These are phyloP conservation scores for Pseudogymnoascus sp. DNA, from an alignment of 2,329 filamentous ascomycete species.

Conservation along the genomic window DNA sequence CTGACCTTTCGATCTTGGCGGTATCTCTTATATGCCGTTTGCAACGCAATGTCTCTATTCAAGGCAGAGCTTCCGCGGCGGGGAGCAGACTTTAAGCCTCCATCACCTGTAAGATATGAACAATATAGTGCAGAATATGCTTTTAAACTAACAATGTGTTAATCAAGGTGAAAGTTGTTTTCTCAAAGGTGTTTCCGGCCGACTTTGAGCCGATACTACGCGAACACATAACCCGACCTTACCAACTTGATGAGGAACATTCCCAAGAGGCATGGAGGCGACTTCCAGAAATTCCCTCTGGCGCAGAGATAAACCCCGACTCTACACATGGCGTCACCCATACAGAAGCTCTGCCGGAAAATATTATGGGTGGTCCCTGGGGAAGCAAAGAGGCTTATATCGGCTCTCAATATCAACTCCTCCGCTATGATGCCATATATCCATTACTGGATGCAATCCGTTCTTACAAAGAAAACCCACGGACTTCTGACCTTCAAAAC, in stretches of 20 bases:
- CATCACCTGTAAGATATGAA: neutral
- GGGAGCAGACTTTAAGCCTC: neutral
- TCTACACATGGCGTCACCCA: slow-evolving; percentile 1
- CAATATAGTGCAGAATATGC: neutral
- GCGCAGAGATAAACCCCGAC: slow-evolving; percentile 41
- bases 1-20: neutral
- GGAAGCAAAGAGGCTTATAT: slow-evolving; percentile 57
- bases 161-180: neutral
- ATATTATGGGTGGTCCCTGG: slow-evolving; percentile 50
- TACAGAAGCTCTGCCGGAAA: slow-evolving; percentile 34
- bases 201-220: slow-evolving; percentile 6
- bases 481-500: slow-evolving; percentile 46
- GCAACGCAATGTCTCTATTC: neutral
- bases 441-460: slow-evolving; percentile 59
- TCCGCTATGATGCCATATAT: slow-evolving; percentile 65
- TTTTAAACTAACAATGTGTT: neutral
- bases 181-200: neutral
- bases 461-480: slow-evolving; percentile 42
- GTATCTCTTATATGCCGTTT: neutral
- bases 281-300: slow-evolving; percentile 46
- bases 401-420: slow-evolving; percentile 62
- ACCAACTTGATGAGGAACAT: neutral
- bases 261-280: slow-evolving; percentile 26
- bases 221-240: neutral
- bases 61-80: neutral